A percentile compares a stretch with the other conserved stretches of the same genome.
Conservation (phyloP, 257 asterid species). For the Knoxia roxburghii region DNA sequence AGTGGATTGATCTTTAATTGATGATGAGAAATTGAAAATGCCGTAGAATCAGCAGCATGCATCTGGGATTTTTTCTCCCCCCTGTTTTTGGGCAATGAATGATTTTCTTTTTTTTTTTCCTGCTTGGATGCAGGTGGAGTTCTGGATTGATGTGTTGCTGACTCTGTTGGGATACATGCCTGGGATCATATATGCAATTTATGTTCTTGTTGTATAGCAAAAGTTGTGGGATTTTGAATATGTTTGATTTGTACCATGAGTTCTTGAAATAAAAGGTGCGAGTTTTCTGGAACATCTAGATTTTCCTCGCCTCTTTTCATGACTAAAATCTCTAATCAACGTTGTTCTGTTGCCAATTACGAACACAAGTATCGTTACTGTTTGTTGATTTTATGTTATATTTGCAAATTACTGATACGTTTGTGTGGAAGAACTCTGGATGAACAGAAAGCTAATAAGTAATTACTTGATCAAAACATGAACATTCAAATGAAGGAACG, state of each 20-base stretch:
- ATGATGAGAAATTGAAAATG: neutral
- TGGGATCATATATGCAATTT: conserved; percentile 76
- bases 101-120: neutral
- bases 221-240: neutral
- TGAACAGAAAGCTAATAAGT: neutral
- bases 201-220: conserved; percentile 52
- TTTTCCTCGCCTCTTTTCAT: neutral
- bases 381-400: neutral
- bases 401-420: neutral
- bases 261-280: neutral
- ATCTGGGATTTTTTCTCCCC: neutral
- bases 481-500: neutral
- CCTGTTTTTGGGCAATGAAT: neutral
- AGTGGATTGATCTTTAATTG: neutral
- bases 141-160: conserved; percentile 81
- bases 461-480: neutral
- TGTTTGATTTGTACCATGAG: conserved; percentile 3
- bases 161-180: conserved; percentile 81
- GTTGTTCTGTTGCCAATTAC: neutral
- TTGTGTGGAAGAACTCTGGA: neutral
- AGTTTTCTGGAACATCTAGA: neutral
- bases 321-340: neutral
- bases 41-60: neutral
- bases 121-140: conserved; percentile 53
- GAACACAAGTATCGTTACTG: too few relatives aligned